Percentiles rank a stretch among this genome's conserved stretches.
Evolutionary conservation across 257 asterid species (phyloP).

Genomic region (Gynochthodes officinalis): DNA sequence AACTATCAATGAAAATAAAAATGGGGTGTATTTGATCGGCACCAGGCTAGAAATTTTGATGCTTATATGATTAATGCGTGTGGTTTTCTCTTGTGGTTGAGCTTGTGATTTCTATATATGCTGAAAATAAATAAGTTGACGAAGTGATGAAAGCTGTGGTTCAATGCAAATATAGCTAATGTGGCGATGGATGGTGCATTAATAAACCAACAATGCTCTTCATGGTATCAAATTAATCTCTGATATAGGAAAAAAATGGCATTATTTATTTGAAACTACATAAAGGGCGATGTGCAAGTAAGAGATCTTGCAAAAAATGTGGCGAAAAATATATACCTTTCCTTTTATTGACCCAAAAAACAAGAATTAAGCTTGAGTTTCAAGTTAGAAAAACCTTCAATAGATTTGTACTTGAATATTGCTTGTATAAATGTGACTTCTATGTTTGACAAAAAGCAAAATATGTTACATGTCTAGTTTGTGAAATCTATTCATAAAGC

Average conservation of each 20-base stretch:
- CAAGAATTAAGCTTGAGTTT: not conserved
- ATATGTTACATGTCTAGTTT: not conserved
- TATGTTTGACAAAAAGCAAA: not conserved
- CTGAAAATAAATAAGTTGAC: not conserved
- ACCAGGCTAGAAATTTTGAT: not conserved
- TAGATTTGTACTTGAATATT: no score
- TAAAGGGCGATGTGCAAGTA: not conserved
- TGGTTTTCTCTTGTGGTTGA: not conserved
- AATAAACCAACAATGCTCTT: not conserved
- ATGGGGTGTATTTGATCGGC: not conserved
- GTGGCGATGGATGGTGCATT: not conserved
- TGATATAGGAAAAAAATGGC: not conserved
- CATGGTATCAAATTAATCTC: not conserved
- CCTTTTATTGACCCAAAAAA: not conserved
- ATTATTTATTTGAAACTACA: no score
- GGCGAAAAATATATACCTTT: not conserved
- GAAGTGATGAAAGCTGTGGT: not conserved
- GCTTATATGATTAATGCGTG: not conserved
- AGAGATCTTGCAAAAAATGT: not conserved
- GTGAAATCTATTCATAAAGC: not conserved
- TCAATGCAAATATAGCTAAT: not conserved
- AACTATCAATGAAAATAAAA: no score
- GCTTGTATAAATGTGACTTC: not conserved
- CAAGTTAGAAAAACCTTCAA: not conserved
- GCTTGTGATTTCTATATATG: not conserved